These are phyloP conservation scores for Mycosphaerelloides madeirae DNA, from an alignment of 2,329 filamentous ascomycete genomes.

Conservation along the genomic window DNA sequence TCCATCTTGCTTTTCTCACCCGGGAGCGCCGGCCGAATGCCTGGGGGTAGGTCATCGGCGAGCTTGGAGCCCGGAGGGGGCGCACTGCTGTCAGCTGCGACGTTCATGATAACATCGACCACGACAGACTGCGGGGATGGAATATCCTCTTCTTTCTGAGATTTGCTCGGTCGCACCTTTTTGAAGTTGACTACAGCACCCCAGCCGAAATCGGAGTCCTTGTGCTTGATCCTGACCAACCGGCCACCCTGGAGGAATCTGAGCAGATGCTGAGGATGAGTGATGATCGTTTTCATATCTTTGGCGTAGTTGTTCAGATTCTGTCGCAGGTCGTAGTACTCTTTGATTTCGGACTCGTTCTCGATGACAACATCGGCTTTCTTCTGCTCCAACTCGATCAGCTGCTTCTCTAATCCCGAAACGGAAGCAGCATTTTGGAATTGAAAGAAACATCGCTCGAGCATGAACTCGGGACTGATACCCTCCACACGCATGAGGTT, in stretches of 20 bases:
- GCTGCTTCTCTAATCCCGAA: conserved; percentile 73
- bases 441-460: conserved; percentile 97
- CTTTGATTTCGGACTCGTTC: conserved; percentile 83
- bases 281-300: conserved; percentile 88
- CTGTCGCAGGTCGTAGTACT: conserved; percentile 87
- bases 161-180: conserved; percentile 54
- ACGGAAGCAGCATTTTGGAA: conserved; percentile 94
- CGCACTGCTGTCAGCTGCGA: conserved; percentile 55
- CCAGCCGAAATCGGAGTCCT: conserved; percentile 85
- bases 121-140: conserved; percentile 72
- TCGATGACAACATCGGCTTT: conserved; percentile 69
- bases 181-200: conserved; percentile 79
- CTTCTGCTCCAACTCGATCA: conserved; percentile 72
- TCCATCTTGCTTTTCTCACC: conserved; percentile 69
- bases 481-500: conserved; percentile 96
- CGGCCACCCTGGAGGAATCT: conserved; percentile 85
- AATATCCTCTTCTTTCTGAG: conserved; percentile 61
- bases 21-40: conserved; percentile 55
- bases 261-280: conserved; percentile 80
- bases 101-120: conserved; percentile 71
- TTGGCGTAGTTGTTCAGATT: conserved; percentile 77
- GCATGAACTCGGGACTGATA: conserved; percentile 98
- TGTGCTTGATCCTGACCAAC: conserved; percentile 77
- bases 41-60: conserved; percentile 55
- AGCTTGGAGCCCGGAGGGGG: conserved; percentile 25